These are phyloP conservation scores for Coniochaeta hoffmannii DNA, from an alignment of 2,329 filamentous ascomycete species.

Conservation along the genomic window DNA sequence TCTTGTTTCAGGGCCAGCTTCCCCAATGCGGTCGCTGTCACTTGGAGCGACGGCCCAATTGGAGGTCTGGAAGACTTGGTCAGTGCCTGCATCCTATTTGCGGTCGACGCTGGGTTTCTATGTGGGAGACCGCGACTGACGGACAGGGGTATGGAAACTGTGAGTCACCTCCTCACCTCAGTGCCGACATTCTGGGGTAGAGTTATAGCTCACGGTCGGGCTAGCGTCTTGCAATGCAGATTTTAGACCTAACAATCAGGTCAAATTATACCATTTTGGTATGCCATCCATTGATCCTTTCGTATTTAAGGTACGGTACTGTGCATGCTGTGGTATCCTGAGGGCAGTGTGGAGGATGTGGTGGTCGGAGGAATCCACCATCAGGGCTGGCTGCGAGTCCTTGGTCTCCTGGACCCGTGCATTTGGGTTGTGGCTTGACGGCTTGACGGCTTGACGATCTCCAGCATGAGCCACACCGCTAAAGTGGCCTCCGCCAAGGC, in stretches of 20 bases:
- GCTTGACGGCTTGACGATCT: background rate
- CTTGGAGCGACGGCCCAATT: background rate
- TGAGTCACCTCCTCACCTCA: background rate
- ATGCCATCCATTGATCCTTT: no score
- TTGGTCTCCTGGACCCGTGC: background rate
- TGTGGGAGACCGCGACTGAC: background rate
- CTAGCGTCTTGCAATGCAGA: background rate
- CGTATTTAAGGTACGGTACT: no score
- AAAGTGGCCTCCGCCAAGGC: background rate
- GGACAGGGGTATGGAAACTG: background rate
- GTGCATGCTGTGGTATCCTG: no score
- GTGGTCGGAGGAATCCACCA: background rate
- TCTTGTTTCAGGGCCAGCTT: background rate
- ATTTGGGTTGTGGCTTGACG: background rate
- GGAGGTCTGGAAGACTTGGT: background rate
- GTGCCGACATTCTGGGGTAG: background rate
- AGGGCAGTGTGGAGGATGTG: background rate
- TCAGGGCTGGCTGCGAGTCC: no score
- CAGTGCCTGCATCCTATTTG: background rate
- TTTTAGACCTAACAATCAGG: background rate
- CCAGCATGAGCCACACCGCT: background rate
- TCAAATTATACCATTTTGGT: background rate
- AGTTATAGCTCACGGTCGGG: background rate
- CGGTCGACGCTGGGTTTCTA: background rate
- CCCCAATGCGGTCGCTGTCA: background rate